Base-by-base conservation (phyloP, 176 grass and related monocot genomes). In the Oryza australiensis region DNA sequence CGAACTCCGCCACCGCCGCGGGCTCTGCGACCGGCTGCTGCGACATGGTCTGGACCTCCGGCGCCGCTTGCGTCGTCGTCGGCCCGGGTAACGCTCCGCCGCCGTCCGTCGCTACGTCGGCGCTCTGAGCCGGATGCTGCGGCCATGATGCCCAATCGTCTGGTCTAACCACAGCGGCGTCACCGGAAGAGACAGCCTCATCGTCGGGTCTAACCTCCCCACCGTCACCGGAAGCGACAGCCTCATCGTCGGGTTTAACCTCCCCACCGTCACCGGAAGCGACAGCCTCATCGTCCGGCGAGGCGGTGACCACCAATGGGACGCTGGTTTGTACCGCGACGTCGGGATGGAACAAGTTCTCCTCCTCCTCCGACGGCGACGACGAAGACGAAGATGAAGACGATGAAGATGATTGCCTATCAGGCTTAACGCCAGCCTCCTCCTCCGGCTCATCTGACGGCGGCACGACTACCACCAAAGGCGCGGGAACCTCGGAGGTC, bases 321-420 rank as follows among this genome's bases (percentile, higher is more conserved):
- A 32, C 73, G 55, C 59, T 43, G 32, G 82, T 62, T 37, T 85
- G 74, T 66, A 24, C 51, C 48, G 62, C 40, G 35, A 37, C 35
- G 42, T 89, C 84, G 45, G 89, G 26, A 10, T 87, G 64, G 73
- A 78, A 79, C 28, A 51, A 73, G 70, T 72, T 76, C 24, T 66
- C 74, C 64, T 7, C 35, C 12, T 76, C 62, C 8, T 41, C 53
- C 10, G 86, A 72, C 12, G 77, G 86, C 2, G 86, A 90, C 0
- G 70, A 42, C 1, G 76, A 89, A 37, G 35, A 88, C n/a, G n/a
- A n/a, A n/a, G n/a, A n/a, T 12, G 84, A 84, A 0, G 68, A 88
- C 0, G 86, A 88, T 0, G 72, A 85, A 0, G 88, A 68, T 0
- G 80, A 73, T 23, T 64, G 62, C 67, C 86, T 78, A 14, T 7